Percentiles rank a stretch among this genome's conserved stretches.
Evolutionary conservation across 352 stramenopile species (phyloP).

Genomic region (Blastocystis sp.): DNA sequence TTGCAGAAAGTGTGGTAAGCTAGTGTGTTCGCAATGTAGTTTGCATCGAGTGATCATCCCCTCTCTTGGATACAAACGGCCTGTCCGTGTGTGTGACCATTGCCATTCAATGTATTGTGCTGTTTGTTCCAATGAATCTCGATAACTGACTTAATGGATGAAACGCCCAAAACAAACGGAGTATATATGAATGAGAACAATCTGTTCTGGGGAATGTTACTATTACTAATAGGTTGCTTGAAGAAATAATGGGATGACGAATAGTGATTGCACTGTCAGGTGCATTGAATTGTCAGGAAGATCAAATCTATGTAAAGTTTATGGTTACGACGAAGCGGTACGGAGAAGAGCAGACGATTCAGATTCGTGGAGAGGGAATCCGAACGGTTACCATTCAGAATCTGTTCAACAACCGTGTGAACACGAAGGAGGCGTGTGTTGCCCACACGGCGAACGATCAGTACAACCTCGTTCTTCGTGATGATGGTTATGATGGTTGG

Average conservation of each 20-base stretch:
- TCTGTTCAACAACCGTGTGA: neutral
- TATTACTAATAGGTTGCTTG: too few species aligned
- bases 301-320: neutral
- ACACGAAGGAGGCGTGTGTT: neutral
- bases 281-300: neutral
- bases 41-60: neutral
- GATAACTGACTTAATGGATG: too few species aligned
- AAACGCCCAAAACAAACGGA: too few species aligned
- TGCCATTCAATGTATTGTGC: too few species aligned
- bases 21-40: slow-evolving; percentile 5
- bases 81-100: slow-evolving; percentile 1
- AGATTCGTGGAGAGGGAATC: neutral
- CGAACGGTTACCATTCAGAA: neutral
- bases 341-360: neutral
- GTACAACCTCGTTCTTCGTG: neutral
- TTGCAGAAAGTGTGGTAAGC: slow-evolving; percentile 1
- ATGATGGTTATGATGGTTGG: neutral
- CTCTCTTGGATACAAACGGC: neutral
- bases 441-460: neutral
- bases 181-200: too few species aligned
- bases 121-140: too few species aligned
- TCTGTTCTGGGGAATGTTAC: too few species aligned
- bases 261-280: neutral
- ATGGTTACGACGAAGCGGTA: neutral
- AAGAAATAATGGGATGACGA: too few species aligned